Evolutionary conservation across 257 asterid species (phyloP).

Genomic region (Solanum neorickii): DNA sequence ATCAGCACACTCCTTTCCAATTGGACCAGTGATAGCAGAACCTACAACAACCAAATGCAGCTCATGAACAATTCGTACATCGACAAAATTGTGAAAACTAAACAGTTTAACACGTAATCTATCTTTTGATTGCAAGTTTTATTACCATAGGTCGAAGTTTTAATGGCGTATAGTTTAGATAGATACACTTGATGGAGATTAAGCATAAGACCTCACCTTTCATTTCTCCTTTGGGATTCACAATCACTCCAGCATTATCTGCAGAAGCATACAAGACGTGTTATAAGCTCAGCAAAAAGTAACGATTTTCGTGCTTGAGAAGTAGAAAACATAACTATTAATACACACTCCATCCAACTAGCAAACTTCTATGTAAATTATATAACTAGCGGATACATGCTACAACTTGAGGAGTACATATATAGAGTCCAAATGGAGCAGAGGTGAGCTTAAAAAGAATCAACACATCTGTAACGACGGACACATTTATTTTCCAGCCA

Average conservation of each 20-base stretch:
- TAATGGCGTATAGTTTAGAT: neutral
- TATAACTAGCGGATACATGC: neutral
- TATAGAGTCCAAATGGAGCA: conserved; percentile 66
- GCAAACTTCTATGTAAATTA: neutral
- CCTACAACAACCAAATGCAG: neutral
- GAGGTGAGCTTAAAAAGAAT: conserved; percentile 24
- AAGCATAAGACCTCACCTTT: conserved; percentile 15
- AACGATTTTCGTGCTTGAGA: neutral
- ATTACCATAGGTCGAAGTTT: too few species aligned
- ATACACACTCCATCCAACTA: neutral
- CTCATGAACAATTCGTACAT: neutral
- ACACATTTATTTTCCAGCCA: conserved; percentile 38
- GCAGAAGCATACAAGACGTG: neutral
- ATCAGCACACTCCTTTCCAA: conserved; percentile 48
- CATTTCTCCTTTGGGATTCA: conserved; percentile 55
- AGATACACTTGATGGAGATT: neutral
- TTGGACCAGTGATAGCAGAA: conserved; percentile 46
- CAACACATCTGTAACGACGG: conserved; percentile 56
- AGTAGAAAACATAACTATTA: neutral
- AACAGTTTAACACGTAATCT: too few species aligned
- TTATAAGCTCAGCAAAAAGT: neutral
- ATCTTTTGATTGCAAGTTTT: too few species aligned
- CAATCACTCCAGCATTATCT: conserved; percentile 57
- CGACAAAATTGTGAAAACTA: neutral
- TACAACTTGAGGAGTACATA: neutral